Base-by-base conservation (phyloP, 2,329 filamentous ascomycete species). In the Fusarium goolgardi region DNA sequence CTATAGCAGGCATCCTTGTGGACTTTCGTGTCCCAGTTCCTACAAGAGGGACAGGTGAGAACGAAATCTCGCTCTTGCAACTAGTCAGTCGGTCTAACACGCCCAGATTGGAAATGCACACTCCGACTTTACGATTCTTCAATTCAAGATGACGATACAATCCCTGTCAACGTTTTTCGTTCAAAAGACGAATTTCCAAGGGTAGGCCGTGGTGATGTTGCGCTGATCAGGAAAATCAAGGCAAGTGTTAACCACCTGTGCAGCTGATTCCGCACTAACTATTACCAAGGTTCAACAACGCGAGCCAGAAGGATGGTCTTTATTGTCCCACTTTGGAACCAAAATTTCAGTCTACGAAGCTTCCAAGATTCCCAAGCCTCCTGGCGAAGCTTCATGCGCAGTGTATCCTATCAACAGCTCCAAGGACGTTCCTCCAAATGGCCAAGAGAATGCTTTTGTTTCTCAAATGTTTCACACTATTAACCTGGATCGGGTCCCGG, bases 1-100 rank as follows among this genome's bases (percentile, higher is more conserved):
- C 82, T 77, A 79, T 96, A 40, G 84, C 93, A 51, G 94, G 93
- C 2, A 78, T 95, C 6, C 86, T 95, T 5, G 86, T 87, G 52
- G 91, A 95, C 70, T 84, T 83, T 49, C 83, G 87, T 58, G 77
- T 82, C 1, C 85, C 88, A 1, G 81, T 81, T 1, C 57, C 75
- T 13, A 88, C 88, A 2, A 80, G 64, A 55, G 84, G 85, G 23
- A 72, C 76, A 25, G 90, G 91, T 84, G n/a, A 51, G 47, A 78
- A 67, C 15, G 29, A 27, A 77, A 63, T 18, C 21, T 25, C 25
- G 8, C n/a, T 23, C n/a, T 31, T 34, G 44, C 15, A 32, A n/a
- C 16, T n/a, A 18, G 23, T 45, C 21, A 27, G 41, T 34, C 31
- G 45, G 59, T 34, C 59, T 62, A 50, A 64, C 57, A 34, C 40